phyloP scores from a whole-genome alignment of 1,139 yeast genomes.

The Saccharomyces hybrid region DNA sequence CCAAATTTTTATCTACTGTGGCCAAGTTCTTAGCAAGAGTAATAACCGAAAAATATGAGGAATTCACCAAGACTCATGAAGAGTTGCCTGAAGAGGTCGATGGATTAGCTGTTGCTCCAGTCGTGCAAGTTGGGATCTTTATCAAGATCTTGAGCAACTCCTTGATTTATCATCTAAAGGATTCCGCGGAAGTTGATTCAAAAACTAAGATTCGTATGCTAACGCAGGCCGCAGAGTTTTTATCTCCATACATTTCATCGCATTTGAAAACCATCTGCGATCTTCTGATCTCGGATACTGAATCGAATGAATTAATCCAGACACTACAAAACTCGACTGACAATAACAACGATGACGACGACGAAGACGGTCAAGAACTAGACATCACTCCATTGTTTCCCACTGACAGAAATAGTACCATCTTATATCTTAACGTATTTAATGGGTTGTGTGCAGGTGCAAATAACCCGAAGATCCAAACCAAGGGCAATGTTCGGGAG shows the following conservation, averaged over 20 bases:
- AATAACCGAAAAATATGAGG: constrained; percentile 33
- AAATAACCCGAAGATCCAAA: constrained; percentile 17
- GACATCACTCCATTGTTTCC: constrained; percentile 20
- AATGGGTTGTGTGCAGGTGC: constrained; percentile 31
- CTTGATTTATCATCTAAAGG: constrained; percentile 23
- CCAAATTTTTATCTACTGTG: constrained; percentile 35
- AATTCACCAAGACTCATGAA: constrained; percentile 33
- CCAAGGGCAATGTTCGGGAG: constrained; percentile 16
- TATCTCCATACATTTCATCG: constrained; percentile 24
- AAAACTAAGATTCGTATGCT: constrained; percentile 14
- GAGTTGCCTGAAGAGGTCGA: constrained; percentile 28
- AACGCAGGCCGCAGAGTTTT: constrained; percentile 30
- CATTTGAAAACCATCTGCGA: constrained; percentile 21
- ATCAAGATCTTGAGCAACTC: constrained; percentile 35
- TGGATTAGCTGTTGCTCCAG: constrained; percentile 31
- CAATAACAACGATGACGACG: constrained; percentile 6
- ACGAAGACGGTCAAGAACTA: constrained; percentile 8
- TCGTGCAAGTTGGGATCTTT: constrained; percentile 38
- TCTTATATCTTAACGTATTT: constrained; percentile 26
- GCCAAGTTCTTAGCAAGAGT: constrained; percentile 40
- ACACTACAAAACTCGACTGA: neutral
- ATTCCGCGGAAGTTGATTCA: constrained; percentile 8
- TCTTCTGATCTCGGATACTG: constrained; percentile 21
- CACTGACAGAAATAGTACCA: constrained; percentile 15
- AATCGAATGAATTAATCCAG: constrained; percentile 12